Conservation (phyloP, 495 filamentous ascomycete species). For the Pseudomonodictys pantanalensis region DNA sequence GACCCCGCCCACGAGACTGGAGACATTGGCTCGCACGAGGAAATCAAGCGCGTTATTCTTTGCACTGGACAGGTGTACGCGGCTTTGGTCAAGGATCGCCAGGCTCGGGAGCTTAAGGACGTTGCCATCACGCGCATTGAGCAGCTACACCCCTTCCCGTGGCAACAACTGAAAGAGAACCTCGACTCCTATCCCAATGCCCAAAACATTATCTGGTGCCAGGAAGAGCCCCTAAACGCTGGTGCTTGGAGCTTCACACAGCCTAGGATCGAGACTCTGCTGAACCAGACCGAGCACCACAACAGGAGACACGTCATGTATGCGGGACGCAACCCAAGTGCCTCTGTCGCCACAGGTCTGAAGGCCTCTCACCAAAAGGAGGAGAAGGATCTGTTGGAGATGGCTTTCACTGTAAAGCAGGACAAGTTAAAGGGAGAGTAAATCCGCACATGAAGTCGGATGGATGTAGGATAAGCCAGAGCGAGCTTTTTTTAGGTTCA, state of each 20-base stretch:
- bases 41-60: slow-evolving; percentile 91
- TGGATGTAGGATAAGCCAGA: neutral
- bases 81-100: slow-evolving; percentile 85
- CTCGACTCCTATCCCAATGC: slow-evolving; percentile 94
- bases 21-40: slow-evolving; percentile 70
- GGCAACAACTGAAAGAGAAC: slow-evolving; percentile 93
- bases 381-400: slow-evolving; percentile 83
- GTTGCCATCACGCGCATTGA: slow-evolving; percentile 93
- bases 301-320: slow-evolving; percentile 94
- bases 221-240: slow-evolving; percentile 97
- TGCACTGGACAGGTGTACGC: slow-evolving; percentile 95
- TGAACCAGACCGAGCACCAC: slow-evolving; percentile 88
- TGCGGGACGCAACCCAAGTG: slow-evolving; percentile 85
- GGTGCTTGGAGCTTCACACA: slow-evolving; percentile 94
- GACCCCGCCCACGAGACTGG: slow-evolving; percentile 75
- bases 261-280: slow-evolving; percentile 90
- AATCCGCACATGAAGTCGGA: neutral
- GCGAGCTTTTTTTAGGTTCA: too few relatives aligned
- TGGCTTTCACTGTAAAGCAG: slow-evolving; percentile 65
- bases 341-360: slow-evolving; percentile 86
- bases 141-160: slow-evolving; percentile 98
- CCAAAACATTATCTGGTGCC: slow-evolving; percentile 90
- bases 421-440: slow-evolving; percentile 71
- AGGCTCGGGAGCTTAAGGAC: slow-evolving; percentile 76
- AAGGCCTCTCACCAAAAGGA: slow-evolving; percentile 89